These are phyloP conservation scores for Trichoderma reesei DNA, from an alignment of 495 filamentous ascomycete genomes.

Conservation along the genomic window DNA sequence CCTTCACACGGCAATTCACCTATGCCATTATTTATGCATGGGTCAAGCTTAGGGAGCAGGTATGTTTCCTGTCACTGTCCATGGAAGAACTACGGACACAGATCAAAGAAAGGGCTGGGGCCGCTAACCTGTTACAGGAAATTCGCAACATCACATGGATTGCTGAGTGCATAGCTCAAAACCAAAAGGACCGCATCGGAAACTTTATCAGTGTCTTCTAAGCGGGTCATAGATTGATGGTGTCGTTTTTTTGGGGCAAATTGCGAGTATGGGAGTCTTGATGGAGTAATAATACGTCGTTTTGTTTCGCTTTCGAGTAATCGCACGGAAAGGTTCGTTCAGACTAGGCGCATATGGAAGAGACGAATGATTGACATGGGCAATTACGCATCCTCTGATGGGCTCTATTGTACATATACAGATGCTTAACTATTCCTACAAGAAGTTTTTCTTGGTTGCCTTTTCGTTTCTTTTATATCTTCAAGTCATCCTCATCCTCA, in stretches of 20 bases:
- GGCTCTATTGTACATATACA: constrained; percentile 20
- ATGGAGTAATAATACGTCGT: neutral
- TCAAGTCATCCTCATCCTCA: constrained; percentile 29
- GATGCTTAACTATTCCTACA: constrained; percentile 13
- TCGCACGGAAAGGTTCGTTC: constrained; percentile 10
- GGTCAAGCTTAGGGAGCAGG: constrained; percentile 96
- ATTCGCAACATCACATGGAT: constrained; percentile 99
- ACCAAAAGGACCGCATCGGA: constrained; percentile 96
- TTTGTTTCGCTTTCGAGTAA: constrained; percentile 11
- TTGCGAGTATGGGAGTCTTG: neutral
- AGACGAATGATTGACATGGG: constrained; percentile 1
- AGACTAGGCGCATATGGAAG: constrained; percentile 11
- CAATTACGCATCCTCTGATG: constrained; percentile 7
- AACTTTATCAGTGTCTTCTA: constrained; percentile 96
- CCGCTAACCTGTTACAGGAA: constrained; percentile 44
- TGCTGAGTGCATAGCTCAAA: constrained; percentile 97
- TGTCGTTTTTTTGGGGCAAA: neutral
- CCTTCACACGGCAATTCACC: constrained; percentile 95
- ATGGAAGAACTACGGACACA: neutral
- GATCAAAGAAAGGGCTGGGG: neutral
- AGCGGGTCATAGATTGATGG: constrained; percentile 11
- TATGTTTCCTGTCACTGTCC: constrained; percentile 34
- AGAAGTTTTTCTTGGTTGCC: too few species aligned
- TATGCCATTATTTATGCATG: constrained; percentile 93
- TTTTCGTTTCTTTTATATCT: constrained; percentile 9